Base-by-base conservation (phyloP, 305 asterid genomes). In the Solanum hybrid region DNA sequence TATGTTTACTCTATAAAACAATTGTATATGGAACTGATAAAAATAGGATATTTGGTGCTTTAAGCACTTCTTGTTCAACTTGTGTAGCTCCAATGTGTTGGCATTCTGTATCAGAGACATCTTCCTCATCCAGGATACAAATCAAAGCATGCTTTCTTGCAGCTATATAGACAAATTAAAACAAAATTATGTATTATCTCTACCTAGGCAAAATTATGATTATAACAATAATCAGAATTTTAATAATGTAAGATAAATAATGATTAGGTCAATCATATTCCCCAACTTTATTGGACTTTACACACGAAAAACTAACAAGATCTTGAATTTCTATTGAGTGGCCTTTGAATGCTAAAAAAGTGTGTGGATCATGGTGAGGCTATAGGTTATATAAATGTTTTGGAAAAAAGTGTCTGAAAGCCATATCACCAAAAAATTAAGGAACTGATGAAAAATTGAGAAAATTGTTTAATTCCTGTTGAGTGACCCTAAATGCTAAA, bases 41-140 rank as follows among this genome's bases (percentile, higher is more conserved):
- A 84, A 10, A 56, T 51, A 51, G 11, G 38, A 22, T 32, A 56
- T 56, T 64, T 84, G 5, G 20, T 20, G 27, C 38, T 51, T 40
- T 29, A 29, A 46, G 40, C 73, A 46, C 60, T 51, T 12, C 16
- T 79, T 79, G 85, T 37, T 20, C 46, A 77, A 78, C 12, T 35
- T 79, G 32, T 37, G 34, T 79, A 79, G 60, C 32, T 79, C 32
- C 32, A 22, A 0, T 79, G 6, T 79, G 40, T 22, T 36, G 86
- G 88, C 92, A 96, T 24, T 95, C 98, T 64, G 95, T 90, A 90
- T 95, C 96, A 32, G 93, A 78, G 86, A 84, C 97, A 26, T 94
- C 98, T 92, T 97, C 99, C 94, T 97, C 99, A 89, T 97, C 98
- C n/a, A 94, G 93, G 77, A 16, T 51, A 51, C n/a, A 51, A 51